Percentiles rank a stretch among this genome's conserved stretches.
These are phyloP conservation scores for Coemansia erecta DNA, from an alignment of 192 early-diverging fungal genomes.

Conservation along the genomic window DNA sequence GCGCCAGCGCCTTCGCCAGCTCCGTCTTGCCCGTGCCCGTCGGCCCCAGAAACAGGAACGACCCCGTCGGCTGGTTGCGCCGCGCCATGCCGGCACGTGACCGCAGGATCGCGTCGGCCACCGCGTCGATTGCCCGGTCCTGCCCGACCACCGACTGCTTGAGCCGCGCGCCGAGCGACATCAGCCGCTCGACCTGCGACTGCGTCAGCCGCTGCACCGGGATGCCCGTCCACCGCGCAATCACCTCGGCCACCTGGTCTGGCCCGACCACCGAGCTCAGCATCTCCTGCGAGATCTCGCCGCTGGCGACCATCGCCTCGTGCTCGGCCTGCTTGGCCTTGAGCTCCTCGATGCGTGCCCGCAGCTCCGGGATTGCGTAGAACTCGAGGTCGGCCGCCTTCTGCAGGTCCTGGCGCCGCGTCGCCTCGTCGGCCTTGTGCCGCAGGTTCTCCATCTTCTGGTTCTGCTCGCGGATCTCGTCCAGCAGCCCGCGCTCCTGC, in stretches of 20 bases:
- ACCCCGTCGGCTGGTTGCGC: slow-evolving; percentile 77
- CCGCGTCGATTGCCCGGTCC: slow-evolving; percentile 83
- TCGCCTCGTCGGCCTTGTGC: slow-evolving; percentile 82
- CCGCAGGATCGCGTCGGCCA: slow-evolving; percentile 86
- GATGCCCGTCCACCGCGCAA: slow-evolving; percentile 95
- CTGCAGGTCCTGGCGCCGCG: slow-evolving; percentile 76
- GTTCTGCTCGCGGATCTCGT: slow-evolving; percentile 82
- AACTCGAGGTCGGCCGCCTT: slow-evolving; percentile 92
- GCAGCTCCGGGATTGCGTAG: slow-evolving; percentile 88
- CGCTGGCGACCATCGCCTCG: slow-evolving; percentile 58
- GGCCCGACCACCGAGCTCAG: slow-evolving; percentile 84
- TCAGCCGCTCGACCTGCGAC: slow-evolving; percentile 80
- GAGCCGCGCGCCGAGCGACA: slow-evolving; percentile 74
- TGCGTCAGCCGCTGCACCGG: slow-evolving; percentile 87
- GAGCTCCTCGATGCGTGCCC: slow-evolving; percentile 71
- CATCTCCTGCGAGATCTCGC: slow-evolving; percentile 55
- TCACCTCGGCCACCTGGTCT: slow-evolving; percentile 92
- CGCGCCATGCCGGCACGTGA: slow-evolving; percentile 88
- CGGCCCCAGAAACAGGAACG: slow-evolving; percentile 94
- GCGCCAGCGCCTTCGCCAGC: slow-evolving; percentile 72
- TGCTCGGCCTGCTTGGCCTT: slow-evolving; percentile 65
- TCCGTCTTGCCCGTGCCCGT: slow-evolving; percentile 96
- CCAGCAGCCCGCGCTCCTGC: slow-evolving; percentile 80
- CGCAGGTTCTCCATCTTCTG: slow-evolving; percentile 87
- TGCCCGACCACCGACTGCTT: slow-evolving; percentile 91